phyloP scores from a whole-genome alignment of 768 basidiomycete genomes.

The Leucosporidium creatinivorum region DNA sequence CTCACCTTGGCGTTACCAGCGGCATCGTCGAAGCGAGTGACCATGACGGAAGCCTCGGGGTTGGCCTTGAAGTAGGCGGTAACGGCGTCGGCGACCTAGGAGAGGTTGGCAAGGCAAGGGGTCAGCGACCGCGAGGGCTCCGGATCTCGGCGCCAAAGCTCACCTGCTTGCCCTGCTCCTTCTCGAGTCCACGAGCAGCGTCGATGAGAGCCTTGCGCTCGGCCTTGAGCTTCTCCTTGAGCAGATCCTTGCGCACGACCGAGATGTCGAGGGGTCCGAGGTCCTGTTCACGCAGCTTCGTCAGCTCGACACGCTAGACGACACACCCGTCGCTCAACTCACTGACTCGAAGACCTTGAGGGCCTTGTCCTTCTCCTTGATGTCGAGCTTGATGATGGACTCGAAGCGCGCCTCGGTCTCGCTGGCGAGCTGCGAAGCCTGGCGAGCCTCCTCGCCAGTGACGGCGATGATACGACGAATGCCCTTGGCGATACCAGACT shows the following conservation, averaged over 20 bases:
- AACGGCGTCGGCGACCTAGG: slow-evolving; percentile 63
- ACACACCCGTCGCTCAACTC: slow-evolving; percentile 37
- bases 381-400: slow-evolving; percentile 51
- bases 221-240: slow-evolving; percentile 63
- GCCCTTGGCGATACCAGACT: slow-evolving; percentile 96
- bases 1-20: slow-evolving; percentile 77
- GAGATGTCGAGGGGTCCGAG: slow-evolving; percentile 85
- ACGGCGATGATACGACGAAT: slow-evolving; percentile 90
- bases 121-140: neutral
- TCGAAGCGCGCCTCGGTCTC: slow-evolving; percentile 58
- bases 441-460: slow-evolving; percentile 86
- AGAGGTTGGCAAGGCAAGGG: neutral
- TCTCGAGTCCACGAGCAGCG: slow-evolving; percentile 71
- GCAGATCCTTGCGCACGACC: slow-evolving; percentile 65
- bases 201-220: slow-evolving; percentile 80
- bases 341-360: slow-evolving; percentile 75
- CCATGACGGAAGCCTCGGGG: slow-evolving; percentile 60
- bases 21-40: slow-evolving; percentile 59
- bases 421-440: slow-evolving; percentile 63
- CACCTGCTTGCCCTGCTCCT: slow-evolving; percentile 68
- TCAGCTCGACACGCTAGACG: too few species aligned
- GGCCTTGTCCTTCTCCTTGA: slow-evolving; percentile 81
- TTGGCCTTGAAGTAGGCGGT: slow-evolving; percentile 69
- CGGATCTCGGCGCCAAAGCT: slow-evolving; percentile 20
- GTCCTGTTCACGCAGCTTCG: slow-evolving; percentile 53